Conservation (phyloP, 2,329 filamentous ascomycete genomes). For the Phialemoniopsis sp. region DNA sequence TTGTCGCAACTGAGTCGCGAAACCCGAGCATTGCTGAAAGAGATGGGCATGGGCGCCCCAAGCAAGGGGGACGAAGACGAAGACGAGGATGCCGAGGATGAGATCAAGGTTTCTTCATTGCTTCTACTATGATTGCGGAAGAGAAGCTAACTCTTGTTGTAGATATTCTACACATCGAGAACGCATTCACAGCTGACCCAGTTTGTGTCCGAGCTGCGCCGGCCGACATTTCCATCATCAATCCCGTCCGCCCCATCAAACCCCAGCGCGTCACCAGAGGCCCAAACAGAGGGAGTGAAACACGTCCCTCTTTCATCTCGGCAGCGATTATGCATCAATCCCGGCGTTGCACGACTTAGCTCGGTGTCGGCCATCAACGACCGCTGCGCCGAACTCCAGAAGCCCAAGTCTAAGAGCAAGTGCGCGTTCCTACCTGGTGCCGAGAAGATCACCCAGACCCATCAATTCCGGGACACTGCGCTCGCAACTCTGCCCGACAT, state of each 20-base stretch:
- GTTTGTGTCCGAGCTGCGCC: slow-evolving; percentile 77
- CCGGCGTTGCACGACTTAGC: slow-evolving; percentile 67
- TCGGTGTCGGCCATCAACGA: slow-evolving; percentile 86
- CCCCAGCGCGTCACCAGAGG: background rate
- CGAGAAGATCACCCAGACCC: slow-evolving; percentile 65
- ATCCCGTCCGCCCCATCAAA: slow-evolving; percentile 40
- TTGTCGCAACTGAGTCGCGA: slow-evolving; percentile 65
- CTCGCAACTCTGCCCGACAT: slow-evolving; percentile 88
- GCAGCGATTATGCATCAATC: slow-evolving; percentile 87
- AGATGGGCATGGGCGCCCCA: slow-evolving; percentile 45
- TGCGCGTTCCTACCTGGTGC: slow-evolving; percentile 78
- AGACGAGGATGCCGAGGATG: slow-evolving; percentile 50
- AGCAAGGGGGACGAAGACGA: slow-evolving; percentile 28
- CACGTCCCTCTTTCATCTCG: slow-evolving; percentile 81
- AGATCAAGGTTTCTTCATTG: slow-evolving; percentile 57
- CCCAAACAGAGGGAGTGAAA: slow-evolving; percentile 49
- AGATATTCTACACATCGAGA: slow-evolving; percentile 87
- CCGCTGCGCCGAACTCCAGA: slow-evolving; percentile 83
- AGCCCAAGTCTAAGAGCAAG: slow-evolving; percentile 57
- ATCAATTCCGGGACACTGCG: slow-evolving; percentile 80
- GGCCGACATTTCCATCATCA: slow-evolving; percentile 73
- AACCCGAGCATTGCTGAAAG: slow-evolving; percentile 69
- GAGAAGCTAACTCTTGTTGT: no score
- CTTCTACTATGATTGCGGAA: background rate
- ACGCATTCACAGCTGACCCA: slow-evolving; percentile 91